phyloP scores from a whole-genome alignment of 768 basidiomycete genomes.

The Phaffia tasmanica region DNA sequence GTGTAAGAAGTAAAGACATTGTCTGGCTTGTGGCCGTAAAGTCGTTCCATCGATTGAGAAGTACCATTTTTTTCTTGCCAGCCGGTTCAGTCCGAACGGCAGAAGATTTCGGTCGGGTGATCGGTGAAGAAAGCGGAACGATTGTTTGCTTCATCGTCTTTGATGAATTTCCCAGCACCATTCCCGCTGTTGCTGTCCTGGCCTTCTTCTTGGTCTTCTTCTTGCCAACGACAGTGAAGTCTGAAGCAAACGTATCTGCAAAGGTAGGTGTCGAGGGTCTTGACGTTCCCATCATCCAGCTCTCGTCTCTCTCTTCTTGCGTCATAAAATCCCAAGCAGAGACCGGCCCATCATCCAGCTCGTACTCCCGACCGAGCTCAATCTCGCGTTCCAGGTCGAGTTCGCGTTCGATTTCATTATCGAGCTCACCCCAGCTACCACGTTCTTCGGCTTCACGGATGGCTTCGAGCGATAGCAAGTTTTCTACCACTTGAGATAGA shows the following conservation, averaged over 20 bases:
- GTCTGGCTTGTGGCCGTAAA: slow-evolving; percentile 1
- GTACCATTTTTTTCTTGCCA: neutral
- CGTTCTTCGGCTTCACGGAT: slow-evolving; percentile 21
- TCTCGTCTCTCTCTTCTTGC: slow-evolving; percentile 12
- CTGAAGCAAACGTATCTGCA: neutral
- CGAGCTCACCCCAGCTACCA: slow-evolving; percentile 9
- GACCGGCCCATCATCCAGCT: neutral
- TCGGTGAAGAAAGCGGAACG: neutral
- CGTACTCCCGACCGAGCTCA: neutral
- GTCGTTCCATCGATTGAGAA: slow-evolving; percentile 15
- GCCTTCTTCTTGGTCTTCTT: slow-evolving; percentile 2
- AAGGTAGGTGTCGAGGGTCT: neutral
- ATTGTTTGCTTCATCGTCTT: neutral
- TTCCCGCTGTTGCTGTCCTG: neutral
- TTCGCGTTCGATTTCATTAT: neutral
- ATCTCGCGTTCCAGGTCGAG: neutral
- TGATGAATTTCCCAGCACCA: neutral
- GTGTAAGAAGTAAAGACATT: neutral
- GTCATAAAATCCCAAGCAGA: slow-evolving; percentile 5
- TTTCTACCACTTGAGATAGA: slow-evolving; percentile 18
- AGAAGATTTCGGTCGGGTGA: neutral
- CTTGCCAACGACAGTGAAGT: neutral
- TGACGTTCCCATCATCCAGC: slow-evolving; percentile 11
- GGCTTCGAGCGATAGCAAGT: slow-evolving; percentile 19
- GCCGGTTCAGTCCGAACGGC: neutral